Percentiles rank a stretch among this genome's conserved stretches.
Conservation (phyloP, 2,329 filamentous ascomycete species). For the Aspergillus sp. region DNA sequence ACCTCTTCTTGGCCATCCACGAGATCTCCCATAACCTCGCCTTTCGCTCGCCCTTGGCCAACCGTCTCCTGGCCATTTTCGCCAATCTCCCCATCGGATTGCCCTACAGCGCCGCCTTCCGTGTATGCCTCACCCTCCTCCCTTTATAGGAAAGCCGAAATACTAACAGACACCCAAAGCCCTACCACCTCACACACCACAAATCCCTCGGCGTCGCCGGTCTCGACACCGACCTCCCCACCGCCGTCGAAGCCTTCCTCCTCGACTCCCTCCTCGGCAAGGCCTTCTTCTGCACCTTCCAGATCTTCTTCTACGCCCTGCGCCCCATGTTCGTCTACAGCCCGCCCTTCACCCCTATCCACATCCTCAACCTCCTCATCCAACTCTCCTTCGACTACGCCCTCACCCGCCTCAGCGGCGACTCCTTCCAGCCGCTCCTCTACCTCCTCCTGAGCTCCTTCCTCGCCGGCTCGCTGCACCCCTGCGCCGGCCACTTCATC, state of each 20-base stretch:
- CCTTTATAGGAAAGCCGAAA: background rate
- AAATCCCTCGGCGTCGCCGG: slow-evolving; percentile 97
- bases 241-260: slow-evolving; percentile 83
- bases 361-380: slow-evolving; percentile 73
- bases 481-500: slow-evolving; percentile 96
- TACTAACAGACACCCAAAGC: slow-evolving; percentile 47
- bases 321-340: slow-evolving; percentile 93
- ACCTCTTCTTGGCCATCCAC: slow-evolving; percentile 96
- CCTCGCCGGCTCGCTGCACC: slow-evolving; percentile 88
- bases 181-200: slow-evolving; percentile 98
- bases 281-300: slow-evolving; percentile 98
- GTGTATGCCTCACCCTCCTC: slow-evolving; percentile 52
- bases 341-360: slow-evolving; percentile 80
- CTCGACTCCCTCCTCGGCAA: slow-evolving; percentile 92
- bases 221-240: slow-evolving; percentile 93
- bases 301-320: slow-evolving; percentile 97
- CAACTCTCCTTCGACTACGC: slow-evolving; percentile 76
- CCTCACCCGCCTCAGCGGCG: slow-evolving; percentile 61
- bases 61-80: slow-evolving; percentile 84
- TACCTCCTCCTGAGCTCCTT: slow-evolving; percentile 91
- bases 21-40: slow-evolving; percentile 98
- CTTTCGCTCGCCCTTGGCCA: slow-evolving; percentile 75
- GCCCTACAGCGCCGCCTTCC: slow-evolving; percentile 93
- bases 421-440: slow-evolving; percentile 59
- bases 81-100: slow-evolving; percentile 95